Percentiles rank a stretch among this genome's conserved stretches.
These are phyloP conservation scores for Syncephalis fuscata DNA, from an alignment of 371 early-diverging fungal species.

Conservation along the genomic window DNA sequence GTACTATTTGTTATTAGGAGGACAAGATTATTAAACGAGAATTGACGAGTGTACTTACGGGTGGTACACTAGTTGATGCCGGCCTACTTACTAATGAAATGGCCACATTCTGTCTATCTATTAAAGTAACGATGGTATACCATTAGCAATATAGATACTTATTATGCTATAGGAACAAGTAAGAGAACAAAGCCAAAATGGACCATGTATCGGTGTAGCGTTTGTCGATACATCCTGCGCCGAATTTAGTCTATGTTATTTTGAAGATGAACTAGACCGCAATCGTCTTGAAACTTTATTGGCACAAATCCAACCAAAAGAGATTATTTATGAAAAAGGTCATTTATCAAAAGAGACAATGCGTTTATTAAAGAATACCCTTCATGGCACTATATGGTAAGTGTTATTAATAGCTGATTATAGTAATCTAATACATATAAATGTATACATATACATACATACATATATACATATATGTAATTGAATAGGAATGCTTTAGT, in stretches of 20 bases:
- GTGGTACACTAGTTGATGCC: constrained; percentile 88
- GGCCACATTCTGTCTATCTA: constrained; percentile 84
- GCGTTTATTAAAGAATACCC: constrained; percentile 51
- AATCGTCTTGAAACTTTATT: constrained; percentile 85
- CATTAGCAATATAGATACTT: background rate
- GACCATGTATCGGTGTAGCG: constrained; percentile 52
- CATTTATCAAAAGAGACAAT: constrained; percentile 38
- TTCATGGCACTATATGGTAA: too few species aligned
- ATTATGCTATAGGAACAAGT: constrained; percentile 15
- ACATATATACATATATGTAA: background rate
- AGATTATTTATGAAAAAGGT: constrained; percentile 74
- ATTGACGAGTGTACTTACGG: constrained; percentile 84
- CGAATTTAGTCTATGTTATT: constrained; percentile 62
- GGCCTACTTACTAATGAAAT: constrained; percentile 73
- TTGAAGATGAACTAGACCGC: constrained; percentile 74
- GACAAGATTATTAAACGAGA: constrained; percentile 93
- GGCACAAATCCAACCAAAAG: constrained; percentile 78
- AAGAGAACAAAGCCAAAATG: constrained; percentile 11
- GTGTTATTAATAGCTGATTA: too few species aligned
- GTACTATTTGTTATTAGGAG: constrained; percentile 15
- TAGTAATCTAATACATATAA: background rate
- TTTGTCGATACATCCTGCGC: constrained; percentile 95
- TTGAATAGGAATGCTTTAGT: constrained; percentile 34
- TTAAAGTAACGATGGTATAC: constrained; percentile 34
- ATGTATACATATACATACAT: background rate